phyloP scores from a whole-genome alignment of 495 filamentous ascomycete genomes.

The Rostrohypoxylon terebratum region DNA sequence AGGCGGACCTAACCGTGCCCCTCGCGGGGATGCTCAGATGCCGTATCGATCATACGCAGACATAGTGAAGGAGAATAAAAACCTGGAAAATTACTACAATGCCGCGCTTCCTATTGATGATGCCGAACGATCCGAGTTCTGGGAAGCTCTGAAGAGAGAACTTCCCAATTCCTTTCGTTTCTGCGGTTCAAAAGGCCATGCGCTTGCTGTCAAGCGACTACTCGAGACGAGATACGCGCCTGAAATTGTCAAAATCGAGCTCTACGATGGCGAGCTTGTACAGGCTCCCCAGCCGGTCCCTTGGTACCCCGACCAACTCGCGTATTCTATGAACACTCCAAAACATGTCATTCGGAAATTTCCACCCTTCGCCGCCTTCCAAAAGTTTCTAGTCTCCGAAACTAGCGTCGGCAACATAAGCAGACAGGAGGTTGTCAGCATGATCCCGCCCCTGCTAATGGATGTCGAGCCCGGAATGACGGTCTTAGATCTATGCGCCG shows the following conservation, averaged over 20 bases:
- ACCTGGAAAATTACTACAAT: constrained; percentile 87
- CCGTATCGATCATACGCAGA: constrained; percentile 65
- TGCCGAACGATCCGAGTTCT: constrained; percentile 81
- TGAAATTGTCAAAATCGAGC: constrained; percentile 80
- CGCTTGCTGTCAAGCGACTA: constrained; percentile 84
- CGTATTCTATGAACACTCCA: constrained; percentile 95
- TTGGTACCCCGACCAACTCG: constrained; percentile 94
- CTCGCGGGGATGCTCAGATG: constrained; percentile 39
- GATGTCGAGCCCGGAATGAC: constrained; percentile 90
- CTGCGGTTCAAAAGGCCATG: constrained; percentile 91
- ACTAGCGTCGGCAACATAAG: constrained; percentile 97
- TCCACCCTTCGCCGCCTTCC: constrained; percentile 91
- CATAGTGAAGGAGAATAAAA: constrained; percentile 76
- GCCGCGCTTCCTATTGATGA: constrained; percentile 75
- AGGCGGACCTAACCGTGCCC: constrained; percentile 41
- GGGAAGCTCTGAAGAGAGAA: constrained; percentile 80
- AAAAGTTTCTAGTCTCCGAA: constrained; percentile 98
- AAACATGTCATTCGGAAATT: constrained; percentile 93
- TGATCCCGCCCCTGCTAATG: constrained; percentile 97
- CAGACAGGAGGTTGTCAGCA: constrained; percentile 95
- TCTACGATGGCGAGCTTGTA: constrained; percentile 80
- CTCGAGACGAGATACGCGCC: constrained; percentile 90
- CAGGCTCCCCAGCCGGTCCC: constrained; percentile 81
- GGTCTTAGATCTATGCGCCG: constrained; percentile 94
- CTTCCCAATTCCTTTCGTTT: constrained; percentile 97